A percentile compares a stretch with the other conserved stretches of the same genome.
These are phyloP conservation scores for Bidens hawaiensis DNA, from an alignment of 140 eudicot species.

Conservation along the genomic window DNA sequence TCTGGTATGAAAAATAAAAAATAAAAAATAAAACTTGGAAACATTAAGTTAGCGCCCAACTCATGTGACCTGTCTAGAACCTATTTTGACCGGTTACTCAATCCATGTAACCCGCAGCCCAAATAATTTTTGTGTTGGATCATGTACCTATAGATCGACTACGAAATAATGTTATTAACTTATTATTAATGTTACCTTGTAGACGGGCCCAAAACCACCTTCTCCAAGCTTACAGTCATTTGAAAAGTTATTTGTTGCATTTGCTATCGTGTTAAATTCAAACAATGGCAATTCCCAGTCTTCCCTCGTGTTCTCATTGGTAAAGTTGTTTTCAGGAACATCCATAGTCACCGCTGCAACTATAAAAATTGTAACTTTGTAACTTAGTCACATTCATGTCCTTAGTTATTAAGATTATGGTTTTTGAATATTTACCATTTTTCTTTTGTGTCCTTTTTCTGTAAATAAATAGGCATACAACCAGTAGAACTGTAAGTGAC, in stretches of 20 bases:
- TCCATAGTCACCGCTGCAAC: conserved; percentile 10
- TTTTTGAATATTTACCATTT: conserved; percentile 17
- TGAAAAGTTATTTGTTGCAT: conserved; percentile 48
- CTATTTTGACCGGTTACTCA: neutral
- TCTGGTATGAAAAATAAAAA: too few species aligned
- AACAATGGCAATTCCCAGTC: conserved; percentile 44
- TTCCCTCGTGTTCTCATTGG: conserved; percentile 15
- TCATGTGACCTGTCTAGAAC: neutral
- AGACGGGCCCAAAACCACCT: conserved; percentile 60
- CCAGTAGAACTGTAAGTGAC: conserved; percentile 7
- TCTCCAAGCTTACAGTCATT: conserved; percentile 43
- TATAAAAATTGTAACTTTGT: neutral
- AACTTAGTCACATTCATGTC: neutral
- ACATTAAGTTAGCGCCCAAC: neutral
- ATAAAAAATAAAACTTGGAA: neutral
- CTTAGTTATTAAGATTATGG: neutral
- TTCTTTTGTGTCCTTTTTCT: conserved; percentile 15
- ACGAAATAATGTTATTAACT: neutral
- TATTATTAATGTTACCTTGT: conserved; percentile 37
- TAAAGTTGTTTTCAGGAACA: conserved; percentile 9
- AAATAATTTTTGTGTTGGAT: neutral
- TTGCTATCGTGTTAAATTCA: conserved; percentile 28
- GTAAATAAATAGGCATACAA: conserved; percentile 12
- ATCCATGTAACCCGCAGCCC: neutral
- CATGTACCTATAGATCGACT: too few species aligned